These are phyloP conservation scores for Solanum tacnaense DNA, from an alignment of 257 asterid genomes.

Conservation along the genomic window DNA sequence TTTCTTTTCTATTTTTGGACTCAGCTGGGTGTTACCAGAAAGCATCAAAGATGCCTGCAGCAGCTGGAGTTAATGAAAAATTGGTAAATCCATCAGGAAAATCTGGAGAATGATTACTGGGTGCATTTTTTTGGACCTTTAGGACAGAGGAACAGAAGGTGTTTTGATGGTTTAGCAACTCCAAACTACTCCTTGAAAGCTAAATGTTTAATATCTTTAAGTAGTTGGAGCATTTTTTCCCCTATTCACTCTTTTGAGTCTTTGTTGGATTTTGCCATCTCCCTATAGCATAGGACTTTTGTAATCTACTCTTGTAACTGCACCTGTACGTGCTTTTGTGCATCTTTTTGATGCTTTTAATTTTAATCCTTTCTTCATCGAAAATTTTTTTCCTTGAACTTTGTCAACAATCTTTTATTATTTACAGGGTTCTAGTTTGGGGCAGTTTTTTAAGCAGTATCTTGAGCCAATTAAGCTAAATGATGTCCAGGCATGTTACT, in stretches of 20 bases:
- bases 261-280: not conserved
- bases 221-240: not conserved
- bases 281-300: not conserved
- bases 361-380: not conserved
- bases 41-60: not conserved
- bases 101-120: not conserved
- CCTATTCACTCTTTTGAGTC: not conserved
- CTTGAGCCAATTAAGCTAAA: constrained; percentile 95
- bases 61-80: not conserved
- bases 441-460: constrained; percentile 88
- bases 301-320: not conserved
- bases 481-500: constrained; percentile 60
- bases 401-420: not conserved
- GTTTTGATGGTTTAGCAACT: not conserved
- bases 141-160: not conserved
- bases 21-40: not conserved
- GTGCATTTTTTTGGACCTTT: not conserved
- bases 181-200: not conserved
- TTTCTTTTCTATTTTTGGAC: not conserved
- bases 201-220: not conserved
- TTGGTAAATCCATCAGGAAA: not conserved
- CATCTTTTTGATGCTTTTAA: not conserved
- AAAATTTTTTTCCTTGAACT: not conserved
- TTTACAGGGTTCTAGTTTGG: constrained; percentile 89
- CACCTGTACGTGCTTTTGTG: not conserved